These are phyloP conservation scores for Phytophthora meadii DNA, from an alignment of 352 stramenopile species.

Conservation along the genomic window DNA sequence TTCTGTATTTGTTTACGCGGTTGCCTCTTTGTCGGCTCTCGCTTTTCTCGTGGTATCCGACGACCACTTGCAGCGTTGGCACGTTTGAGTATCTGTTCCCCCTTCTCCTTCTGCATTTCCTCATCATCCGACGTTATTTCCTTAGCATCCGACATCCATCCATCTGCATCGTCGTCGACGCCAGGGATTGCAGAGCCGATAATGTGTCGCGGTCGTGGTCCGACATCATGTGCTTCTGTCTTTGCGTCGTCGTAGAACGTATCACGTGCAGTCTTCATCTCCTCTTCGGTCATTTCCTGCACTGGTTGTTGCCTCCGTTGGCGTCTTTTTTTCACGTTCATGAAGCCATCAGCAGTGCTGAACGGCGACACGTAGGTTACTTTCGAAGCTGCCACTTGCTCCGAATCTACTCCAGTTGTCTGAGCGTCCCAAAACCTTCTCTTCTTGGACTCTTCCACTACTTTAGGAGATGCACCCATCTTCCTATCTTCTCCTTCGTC, in stretches of 20 bases:
- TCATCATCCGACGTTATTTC: constrained; percentile 36
- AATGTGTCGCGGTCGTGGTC: constrained; percentile 46
- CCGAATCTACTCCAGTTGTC: constrained; percentile 6
- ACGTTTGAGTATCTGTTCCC: neutral
- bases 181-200: constrained; percentile 44
- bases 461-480: neutral
- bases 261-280: constrained; percentile 31
- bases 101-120: neutral
- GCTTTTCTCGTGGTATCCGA: constrained; percentile 1
- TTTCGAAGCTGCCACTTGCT: constrained; percentile 2
- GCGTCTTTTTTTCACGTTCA: constrained; percentile 33
- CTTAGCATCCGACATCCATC: constrained; percentile 72
- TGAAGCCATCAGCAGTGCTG: constrained; percentile 36
- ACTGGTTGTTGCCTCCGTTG: constrained; percentile 14
- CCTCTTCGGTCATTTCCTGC: constrained; percentile 28
- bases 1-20: constrained; percentile 14
- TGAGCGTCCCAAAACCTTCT: constrained; percentile 41
- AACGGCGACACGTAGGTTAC: constrained; percentile 70
- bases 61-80: neutral
- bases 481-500: constrained; percentile 8
- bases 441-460: constrained; percentile 30
- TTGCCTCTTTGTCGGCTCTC: constrained; percentile 1
- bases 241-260: constrained; percentile 50
- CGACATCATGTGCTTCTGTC: constrained; percentile 17
- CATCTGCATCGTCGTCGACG: constrained; percentile 46